These are phyloP conservation scores for Diatrype stigma DNA, from an alignment of 2,329 filamentous ascomycete species.

Conservation along the genomic window DNA sequence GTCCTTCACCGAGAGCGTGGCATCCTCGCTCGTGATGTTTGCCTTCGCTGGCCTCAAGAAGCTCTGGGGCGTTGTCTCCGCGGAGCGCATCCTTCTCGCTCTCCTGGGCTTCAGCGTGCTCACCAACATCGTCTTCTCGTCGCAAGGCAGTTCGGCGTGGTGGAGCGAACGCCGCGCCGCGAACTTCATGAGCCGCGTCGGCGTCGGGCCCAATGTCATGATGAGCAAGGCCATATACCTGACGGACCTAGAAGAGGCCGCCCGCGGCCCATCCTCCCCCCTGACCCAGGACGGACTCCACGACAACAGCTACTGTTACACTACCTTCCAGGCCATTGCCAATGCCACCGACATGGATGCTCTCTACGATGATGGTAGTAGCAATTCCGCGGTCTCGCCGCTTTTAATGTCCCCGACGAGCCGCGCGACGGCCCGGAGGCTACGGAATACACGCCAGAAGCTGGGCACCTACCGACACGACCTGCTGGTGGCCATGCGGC, in stretches of 20 bases:
- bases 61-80: constrained; percentile 63
- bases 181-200: constrained; percentile 76
- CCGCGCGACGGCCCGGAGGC: constrained; percentile 55
- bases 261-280: constrained; percentile 31
- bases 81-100: constrained; percentile 69
- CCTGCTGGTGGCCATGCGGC: constrained; percentile 80
- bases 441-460: constrained; percentile 76
- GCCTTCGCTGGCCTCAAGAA: constrained; percentile 62
- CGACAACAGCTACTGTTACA: constrained; percentile 50
- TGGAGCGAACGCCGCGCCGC: constrained; percentile 79
- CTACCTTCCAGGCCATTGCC: constrained; percentile 57
- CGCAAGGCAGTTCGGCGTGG: constrained; percentile 71
- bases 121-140: constrained; percentile 71
- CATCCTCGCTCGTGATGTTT: constrained; percentile 75
- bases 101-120: constrained; percentile 66
- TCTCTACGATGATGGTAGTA: constrained; percentile 49
- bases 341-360: constrained; percentile 56
- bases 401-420: constrained; percentile 37
- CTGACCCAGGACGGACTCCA: constrained; percentile 16
- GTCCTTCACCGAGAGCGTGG: constrained; percentile 70
- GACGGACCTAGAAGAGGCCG: constrained; percentile 68
- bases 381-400: constrained; percentile 7
- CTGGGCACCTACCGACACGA: constrained; percentile 85
- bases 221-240: constrained; percentile 88
- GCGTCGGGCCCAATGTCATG: constrained; percentile 70